phyloP scores from a whole-genome alignment of 345 rosid species.

The Lepidium aucheri region DNA sequence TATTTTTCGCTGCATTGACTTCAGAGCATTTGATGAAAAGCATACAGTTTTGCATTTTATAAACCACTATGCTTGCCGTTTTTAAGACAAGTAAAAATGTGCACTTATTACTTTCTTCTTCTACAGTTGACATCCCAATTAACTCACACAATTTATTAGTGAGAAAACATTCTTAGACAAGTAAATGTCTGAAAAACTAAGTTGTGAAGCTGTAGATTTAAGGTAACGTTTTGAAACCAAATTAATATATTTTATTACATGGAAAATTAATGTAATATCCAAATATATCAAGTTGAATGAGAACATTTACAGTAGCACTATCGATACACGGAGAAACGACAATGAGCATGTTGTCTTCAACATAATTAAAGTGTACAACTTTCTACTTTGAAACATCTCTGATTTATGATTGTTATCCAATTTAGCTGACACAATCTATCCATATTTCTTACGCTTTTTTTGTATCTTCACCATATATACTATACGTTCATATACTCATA shows the following conservation, averaged over 20 bases:
- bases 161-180: background rate
- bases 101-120: background rate
- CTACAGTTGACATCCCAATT: background rate
- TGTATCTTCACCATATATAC: background rate
- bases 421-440: background rate
- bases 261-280: background rate
- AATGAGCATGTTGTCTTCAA: slow-evolving; percentile 1
- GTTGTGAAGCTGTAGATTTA: background rate
- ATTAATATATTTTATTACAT: background rate
- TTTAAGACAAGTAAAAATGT: background rate
- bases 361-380: slow-evolving; percentile 1
- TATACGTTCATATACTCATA: no score
- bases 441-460: background rate
- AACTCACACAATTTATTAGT: no score
- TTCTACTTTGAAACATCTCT: background rate
- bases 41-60: background rate
- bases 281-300: slow-evolving; percentile 13
- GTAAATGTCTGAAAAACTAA: background rate
- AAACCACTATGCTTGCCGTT: slow-evolving; percentile 7
- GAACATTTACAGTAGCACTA: slow-evolving; percentile 17
- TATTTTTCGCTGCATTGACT: background rate
- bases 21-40: background rate
- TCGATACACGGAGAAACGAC: slow-evolving; percentile 18
- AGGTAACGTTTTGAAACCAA: background rate
- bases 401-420: slow-evolving; percentile 15